A percentile compares a stretch with the other conserved stretches of the same genome.
Conservation (phyloP, 495 filamentous ascomycete species). For the Echria macrotheca region DNA sequence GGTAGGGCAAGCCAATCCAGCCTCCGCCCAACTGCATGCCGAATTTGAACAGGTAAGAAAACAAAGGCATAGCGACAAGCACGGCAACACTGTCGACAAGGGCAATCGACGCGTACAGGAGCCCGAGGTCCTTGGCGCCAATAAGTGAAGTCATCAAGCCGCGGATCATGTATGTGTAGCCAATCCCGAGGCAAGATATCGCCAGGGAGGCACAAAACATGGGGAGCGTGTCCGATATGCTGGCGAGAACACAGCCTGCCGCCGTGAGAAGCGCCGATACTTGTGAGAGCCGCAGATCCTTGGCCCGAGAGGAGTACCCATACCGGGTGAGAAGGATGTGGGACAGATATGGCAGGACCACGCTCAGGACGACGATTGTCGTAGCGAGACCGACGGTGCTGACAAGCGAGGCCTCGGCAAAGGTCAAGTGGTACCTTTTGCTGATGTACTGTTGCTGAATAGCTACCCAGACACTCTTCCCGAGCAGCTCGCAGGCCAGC, state of each 20-base stretch:
- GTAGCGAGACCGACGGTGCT: background rate
- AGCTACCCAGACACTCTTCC: background rate
- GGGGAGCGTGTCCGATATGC: background rate
- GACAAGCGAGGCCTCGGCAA: background rate
- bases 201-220: background rate
- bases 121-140: background rate
- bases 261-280: background rate
- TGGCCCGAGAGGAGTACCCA: background rate
- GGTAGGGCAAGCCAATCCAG: slow-evolving; percentile 4
- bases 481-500: background rate
- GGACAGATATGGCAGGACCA: background rate
- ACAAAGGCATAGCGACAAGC: background rate
- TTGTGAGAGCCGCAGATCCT: slow-evolving; percentile 2
- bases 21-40: background rate
- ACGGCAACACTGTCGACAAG: background rate
- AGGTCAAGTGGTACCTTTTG: slow-evolving; percentile 4
- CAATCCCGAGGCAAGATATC: background rate
- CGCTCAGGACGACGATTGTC: background rate
- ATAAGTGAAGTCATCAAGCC: slow-evolving; percentile 4
- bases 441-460: slow-evolving; percentile 2
- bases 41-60: background rate
- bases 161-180: slow-evolving; percentile 1
- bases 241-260: background rate
- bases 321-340: background rate
- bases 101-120: slow-evolving; percentile 2